Evolutionary conservation across 2,329 filamentous ascomycete species (phyloP).

Genomic region (Plectosphaerella cucumerina): DNA sequence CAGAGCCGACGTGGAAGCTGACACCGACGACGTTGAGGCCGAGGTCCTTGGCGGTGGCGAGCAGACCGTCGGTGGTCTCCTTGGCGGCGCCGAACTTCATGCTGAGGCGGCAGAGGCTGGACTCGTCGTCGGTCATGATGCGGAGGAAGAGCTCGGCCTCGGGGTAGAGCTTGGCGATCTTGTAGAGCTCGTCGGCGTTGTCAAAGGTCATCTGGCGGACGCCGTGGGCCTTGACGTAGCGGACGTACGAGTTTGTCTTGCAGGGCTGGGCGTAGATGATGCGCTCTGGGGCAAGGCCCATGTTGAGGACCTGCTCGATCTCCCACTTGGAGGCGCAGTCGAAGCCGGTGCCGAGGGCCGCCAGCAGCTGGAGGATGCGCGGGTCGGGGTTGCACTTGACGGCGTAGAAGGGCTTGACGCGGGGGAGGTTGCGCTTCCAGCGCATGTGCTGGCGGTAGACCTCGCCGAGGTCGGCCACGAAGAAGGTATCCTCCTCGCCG

Average conservation of each 20-base stretch:
- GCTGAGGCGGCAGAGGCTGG: conserved; percentile 89
- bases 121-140: conserved; percentile 94
- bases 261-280: conserved; percentile 99
- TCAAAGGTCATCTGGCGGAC: conserved; percentile 99
- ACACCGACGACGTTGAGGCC: conserved; percentile 90
- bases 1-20: conserved; percentile 96
- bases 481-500: conserved; percentile 96
- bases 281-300: conserved; percentile 79
- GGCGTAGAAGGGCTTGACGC: conserved; percentile 95
- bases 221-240: conserved; percentile 76
- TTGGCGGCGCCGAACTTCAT: conserved; percentile 95
- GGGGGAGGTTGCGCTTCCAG: conserved; percentile 91
- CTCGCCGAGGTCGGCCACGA: conserved; percentile 95
- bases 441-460: conserved; percentile 97
- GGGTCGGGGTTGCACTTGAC: conserved; percentile 99
- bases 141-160: conserved; percentile 88
- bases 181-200: conserved; percentile 96
- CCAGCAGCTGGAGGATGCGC: conserved; percentile 81
- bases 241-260: conserved; percentile 98
- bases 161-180: conserved; percentile 90
- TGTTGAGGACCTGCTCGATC: conserved; percentile 83
- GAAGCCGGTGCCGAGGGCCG: conserved; percentile 87
- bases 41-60: conserved; percentile 75
- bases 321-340: conserved; percentile 98
- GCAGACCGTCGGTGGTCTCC: conserved; percentile 72